Base-by-base conservation (phyloP, 192 early-diverging fungal species). In the Entophlyctis luteolus region DNA sequence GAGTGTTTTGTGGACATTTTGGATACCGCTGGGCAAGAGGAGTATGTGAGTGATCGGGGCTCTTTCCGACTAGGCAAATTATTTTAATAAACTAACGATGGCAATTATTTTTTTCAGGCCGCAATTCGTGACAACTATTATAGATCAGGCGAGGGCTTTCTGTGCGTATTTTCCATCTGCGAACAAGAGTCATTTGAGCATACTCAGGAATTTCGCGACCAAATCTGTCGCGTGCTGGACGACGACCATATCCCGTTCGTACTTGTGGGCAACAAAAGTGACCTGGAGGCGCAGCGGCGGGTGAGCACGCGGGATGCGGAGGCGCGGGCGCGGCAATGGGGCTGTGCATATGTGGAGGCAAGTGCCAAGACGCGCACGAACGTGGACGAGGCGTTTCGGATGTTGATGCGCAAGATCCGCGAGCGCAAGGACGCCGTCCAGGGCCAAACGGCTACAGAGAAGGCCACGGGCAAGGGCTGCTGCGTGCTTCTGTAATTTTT, bases 1-100 rank as follows among this genome's bases (percentile, higher is more conserved):
- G 91, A 93, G 54, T 90, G 89, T 67, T 87, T 90, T 54, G 88
- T 94, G 65, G 92, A 94, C 73, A 93, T 94, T 71, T 79, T 94
- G 25, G 92, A 94, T 70, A 94, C 92, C 18, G 92, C 92, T 27
- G 82, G 82, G 3, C 92, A 94, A 72, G 92, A 94, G 62, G 92
- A 94, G 68, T 94, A 94, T 75, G 63, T 66, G 25, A 6, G 63
- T 38, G 14, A 45, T 10, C 10, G 10, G 10, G 42, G 10, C 42
- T n/a, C 22, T 52, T 6, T 52, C 6, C 49, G 25, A 6, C 49
- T 25, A 8, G 14, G 25, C 8, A 8, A 20, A 20, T 25, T 52
- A 52, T 25, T 52, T 52, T 52, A 6, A 52, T 25, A 20, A 45
- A 45, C 8, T 52, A 20, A 52, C 8, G 6, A 52, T 25, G 49